Evolutionary conservation across 345 rosid genomes (phyloP).

Genomic region (Mallotus nudiflorus): DNA sequence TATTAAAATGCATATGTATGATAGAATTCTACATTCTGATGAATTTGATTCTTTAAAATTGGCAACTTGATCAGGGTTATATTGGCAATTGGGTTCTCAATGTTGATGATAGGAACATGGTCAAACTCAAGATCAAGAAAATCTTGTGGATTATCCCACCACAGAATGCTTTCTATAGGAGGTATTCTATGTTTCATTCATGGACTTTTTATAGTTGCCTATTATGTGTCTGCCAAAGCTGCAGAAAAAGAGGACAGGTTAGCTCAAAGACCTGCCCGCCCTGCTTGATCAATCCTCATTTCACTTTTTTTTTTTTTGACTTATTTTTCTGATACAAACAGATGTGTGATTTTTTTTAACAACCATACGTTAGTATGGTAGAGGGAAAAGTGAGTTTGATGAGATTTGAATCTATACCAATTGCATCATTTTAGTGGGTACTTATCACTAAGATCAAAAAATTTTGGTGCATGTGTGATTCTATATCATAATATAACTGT

Average conservation of each 20-base stretch:
- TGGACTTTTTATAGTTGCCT: slow-evolving; percentile 63
- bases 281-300: neutral
- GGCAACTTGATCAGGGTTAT: slow-evolving; percentile 59
- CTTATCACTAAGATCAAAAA: no score
- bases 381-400: no score
- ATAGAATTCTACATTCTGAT: neutral
- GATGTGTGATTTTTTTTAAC: neutral
- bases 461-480: no score
- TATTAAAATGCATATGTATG: neutral
- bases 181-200: slow-evolving; percentile 86
- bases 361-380: no score
- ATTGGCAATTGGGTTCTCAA: slow-evolving; percentile 62
- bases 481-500: no score
- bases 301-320: no score
- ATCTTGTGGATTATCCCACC: slow-evolving; percentile 59
- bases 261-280: neutral
- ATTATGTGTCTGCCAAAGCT: slow-evolving; percentile 76
- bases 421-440: no score
- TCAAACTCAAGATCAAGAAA: slow-evolving; percentile 68
- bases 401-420: no score
- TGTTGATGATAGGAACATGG: slow-evolving; percentile 68
- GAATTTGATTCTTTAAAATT: neutral
- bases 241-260: slow-evolving; percentile 37
- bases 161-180: slow-evolving; percentile 62
- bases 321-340: neutral